These are phyloP conservation scores for Noccaea caerulescens DNA, from an alignment of 345 rosid species.

Conservation along the genomic window DNA sequence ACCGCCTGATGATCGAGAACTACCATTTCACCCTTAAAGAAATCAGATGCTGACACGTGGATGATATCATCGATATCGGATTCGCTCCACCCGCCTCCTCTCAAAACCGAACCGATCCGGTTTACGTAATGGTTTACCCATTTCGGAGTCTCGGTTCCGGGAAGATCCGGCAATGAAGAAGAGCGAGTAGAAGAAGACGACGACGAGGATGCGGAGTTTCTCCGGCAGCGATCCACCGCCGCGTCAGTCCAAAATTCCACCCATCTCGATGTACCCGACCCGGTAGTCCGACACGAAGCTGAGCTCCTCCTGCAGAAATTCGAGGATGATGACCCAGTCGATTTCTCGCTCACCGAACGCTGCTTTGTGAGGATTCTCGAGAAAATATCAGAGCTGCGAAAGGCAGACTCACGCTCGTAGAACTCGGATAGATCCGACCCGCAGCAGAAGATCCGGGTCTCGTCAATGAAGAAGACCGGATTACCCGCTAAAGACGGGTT, in stretches of 20 bases:
- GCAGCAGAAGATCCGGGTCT: conserved; percentile 73
- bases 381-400: conserved; percentile 53
- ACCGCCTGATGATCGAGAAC: conserved; percentile 66
- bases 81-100: conserved; percentile 81
- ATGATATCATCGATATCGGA: conserved; percentile 70
- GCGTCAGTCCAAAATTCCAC: conserved; percentile 89
- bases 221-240: conserved; percentile 68
- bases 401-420: conserved; percentile 69
- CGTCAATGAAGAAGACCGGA: conserved; percentile 82
- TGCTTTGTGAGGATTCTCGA: conserved; percentile 53
- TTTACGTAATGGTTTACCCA: conserved; percentile 73
- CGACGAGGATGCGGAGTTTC: conserved; percentile 56
- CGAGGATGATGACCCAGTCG: conserved; percentile 52
- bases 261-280: conserved; percentile 73
- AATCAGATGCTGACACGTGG: conserved; percentile 69
- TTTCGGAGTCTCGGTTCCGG: conserved; percentile 57
- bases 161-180: conserved; percentile 63
- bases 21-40: conserved; percentile 70
- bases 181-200: background rate
- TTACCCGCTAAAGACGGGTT: conserved; percentile 85
- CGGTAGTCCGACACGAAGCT: conserved; percentile 49
- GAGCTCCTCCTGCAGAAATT: conserved; percentile 63
- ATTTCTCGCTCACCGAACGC: conserved; percentile 57
- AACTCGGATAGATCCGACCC: conserved; percentile 80
- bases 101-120: conserved; percentile 69